Conservation (phyloP, 495 filamentous ascomycete species). For the Zalerion maritima region DNA sequence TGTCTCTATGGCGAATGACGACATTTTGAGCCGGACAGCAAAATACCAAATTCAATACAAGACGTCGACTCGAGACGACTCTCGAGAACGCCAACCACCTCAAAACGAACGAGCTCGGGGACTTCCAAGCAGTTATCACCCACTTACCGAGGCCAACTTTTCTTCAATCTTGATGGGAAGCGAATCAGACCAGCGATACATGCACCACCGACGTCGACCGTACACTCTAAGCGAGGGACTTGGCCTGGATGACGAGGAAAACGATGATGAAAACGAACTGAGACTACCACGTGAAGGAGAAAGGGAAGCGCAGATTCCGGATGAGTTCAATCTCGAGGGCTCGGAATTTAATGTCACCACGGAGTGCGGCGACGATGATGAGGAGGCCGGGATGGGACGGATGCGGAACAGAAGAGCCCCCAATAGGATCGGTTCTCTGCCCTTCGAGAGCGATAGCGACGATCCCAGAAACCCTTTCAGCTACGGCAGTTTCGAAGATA, state of each 20-base stretch:
- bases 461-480: slow-evolving; percentile 14
- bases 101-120: too few relatives aligned
- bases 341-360: slow-evolving; percentile 33
- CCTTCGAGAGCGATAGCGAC: slow-evolving; percentile 34
- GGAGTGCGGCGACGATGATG: slow-evolving; percentile 39
- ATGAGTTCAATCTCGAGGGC: slow-evolving; percentile 29
- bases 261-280: slow-evolving; percentile 31
- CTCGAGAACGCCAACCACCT: too few relatives aligned
- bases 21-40: slow-evolving; percentile 57
- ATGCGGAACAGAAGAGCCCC: slow-evolving; percentile 15
- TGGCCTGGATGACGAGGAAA: slow-evolving; percentile 39
- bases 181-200: slow-evolving; percentile 13
- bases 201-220: too few relatives aligned
- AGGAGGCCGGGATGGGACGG: slow-evolving; percentile 13
- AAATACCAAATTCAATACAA: slow-evolving; percentile 62
- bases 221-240: too few relatives aligned
- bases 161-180: too few relatives aligned
- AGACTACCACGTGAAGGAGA: too few relatives aligned
- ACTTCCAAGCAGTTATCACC: too few relatives aligned
- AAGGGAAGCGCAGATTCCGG: slow-evolving; percentile 33
- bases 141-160: too few relatives aligned
- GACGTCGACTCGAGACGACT: slow-evolving; percentile 11
- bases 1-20: slow-evolving; percentile 67
- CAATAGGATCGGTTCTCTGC: slow-evolving; percentile 33
- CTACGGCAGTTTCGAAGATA: slow-evolving; percentile 5